A percentile compares a stretch with the other conserved stretches of the same genome.
Conservation (phyloP, 78 protist species). For the Planoprotostelium fungivorum region DNA sequence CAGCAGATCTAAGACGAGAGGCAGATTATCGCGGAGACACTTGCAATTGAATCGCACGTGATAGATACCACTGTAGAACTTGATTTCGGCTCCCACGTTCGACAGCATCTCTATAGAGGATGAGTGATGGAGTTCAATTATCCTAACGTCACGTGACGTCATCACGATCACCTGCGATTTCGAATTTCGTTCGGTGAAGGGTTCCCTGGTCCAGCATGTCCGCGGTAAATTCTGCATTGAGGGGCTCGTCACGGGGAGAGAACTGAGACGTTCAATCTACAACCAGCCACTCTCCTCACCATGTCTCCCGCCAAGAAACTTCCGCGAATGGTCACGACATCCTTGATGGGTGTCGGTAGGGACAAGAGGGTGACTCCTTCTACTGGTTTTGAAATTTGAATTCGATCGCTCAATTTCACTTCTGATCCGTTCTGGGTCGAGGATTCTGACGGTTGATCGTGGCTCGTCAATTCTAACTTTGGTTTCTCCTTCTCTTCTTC, state of each 20-base stretch:
- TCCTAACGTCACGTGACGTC: not conserved
- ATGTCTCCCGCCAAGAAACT: not conserved
- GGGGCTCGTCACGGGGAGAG: not conserved
- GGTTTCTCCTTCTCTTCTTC: not conserved
- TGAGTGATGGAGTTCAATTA: too few species aligned
- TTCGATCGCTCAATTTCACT: not conserved
- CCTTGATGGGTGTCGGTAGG: not conserved
- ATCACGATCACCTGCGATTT: not conserved
- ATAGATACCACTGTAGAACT: not conserved
- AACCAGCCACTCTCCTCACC: too few species aligned
- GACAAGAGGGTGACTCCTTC: not conserved
- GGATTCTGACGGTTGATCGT: too few species aligned
- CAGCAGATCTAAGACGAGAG: not conserved
- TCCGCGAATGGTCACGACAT: slow-evolving; percentile 5
- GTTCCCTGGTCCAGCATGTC: slow-evolving; percentile 3
- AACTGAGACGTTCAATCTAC: too few species aligned
- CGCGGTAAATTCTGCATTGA: not conserved
- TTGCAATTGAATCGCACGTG: not conserved
- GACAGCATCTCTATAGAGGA: not conserved
- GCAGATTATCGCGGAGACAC: slow-evolving; percentile 2
- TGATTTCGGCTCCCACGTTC: not conserved
- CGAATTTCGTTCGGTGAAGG: not conserved
- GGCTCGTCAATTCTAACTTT: too few species aligned
- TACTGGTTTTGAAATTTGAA: not conserved
- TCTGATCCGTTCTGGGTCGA: not conserved